phyloP scores from a whole-genome alignment of 1,284 basidiomycete species.

The Boletus sp. region DNA sequence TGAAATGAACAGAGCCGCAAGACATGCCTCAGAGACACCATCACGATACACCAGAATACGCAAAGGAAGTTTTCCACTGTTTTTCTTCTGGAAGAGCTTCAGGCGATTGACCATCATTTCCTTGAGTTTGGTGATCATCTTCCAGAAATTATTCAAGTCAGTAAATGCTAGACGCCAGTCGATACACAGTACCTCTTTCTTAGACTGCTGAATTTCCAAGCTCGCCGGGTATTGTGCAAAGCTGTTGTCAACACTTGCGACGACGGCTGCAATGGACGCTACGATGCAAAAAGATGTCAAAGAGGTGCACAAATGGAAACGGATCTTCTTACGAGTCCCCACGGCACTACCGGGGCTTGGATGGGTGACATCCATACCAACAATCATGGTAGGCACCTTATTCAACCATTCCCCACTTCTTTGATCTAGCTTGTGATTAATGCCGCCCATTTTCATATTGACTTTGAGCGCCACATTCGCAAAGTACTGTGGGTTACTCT shows the following conservation, averaged over 20 bases:
- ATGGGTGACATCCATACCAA: slow-evolving; percentile 83
- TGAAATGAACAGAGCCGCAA: neutral
- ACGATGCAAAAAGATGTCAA: neutral
- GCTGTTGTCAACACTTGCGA: slow-evolving; percentile 61
- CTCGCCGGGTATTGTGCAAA: slow-evolving; percentile 70
- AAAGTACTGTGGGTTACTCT: slow-evolving; percentile 63
- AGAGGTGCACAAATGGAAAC: neutral
- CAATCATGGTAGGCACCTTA: slow-evolving; percentile 63
- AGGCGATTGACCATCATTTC: slow-evolving; percentile 71
- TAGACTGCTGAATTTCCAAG: slow-evolving; percentile 66
- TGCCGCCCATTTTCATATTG: slow-evolving; percentile 78
- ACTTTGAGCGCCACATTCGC: slow-evolving; percentile 77
- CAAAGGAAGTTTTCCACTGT: slow-evolving; percentile 44
- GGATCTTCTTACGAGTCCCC: slow-evolving; percentile 41
- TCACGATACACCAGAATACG: slow-evolving; percentile 74
- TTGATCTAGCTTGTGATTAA: slow-evolving; percentile 64
- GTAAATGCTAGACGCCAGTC: slow-evolving; percentile 17
- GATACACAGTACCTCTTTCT: slow-evolving; percentile 54
- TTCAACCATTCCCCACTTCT: slow-evolving; percentile 52
- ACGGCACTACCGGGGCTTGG: slow-evolving; percentile 63
- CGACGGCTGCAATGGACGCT: slow-evolving; percentile 78
- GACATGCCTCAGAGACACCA: slow-evolving; percentile 66
- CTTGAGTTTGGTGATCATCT: slow-evolving; percentile 69
- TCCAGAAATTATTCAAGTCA: slow-evolving; percentile 21
- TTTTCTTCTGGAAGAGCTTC: slow-evolving; percentile 46